Conservation (phyloP, 176 grass and related monocot species). For the Rhipidocladum racemiflorum region DNA sequence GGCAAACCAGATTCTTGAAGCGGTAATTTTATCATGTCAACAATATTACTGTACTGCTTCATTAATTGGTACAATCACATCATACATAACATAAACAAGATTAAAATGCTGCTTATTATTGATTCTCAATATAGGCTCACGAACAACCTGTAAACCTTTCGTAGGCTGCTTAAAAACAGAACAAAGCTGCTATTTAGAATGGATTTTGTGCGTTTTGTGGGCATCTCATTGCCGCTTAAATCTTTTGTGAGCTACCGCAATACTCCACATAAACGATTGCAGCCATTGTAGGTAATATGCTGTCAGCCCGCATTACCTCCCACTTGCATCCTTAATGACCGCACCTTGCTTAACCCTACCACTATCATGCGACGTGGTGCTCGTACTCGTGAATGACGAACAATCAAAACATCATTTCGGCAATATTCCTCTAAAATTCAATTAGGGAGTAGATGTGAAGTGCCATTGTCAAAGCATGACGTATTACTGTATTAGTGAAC, state of each 20-base stretch:
- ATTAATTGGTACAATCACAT: background rate
- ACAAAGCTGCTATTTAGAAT: too few species aligned
- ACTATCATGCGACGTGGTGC: background rate
- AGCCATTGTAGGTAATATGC: too few species aligned
- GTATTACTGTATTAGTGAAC: background rate
- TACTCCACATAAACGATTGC: too few species aligned
- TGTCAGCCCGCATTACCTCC: too few species aligned
- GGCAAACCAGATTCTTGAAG: conserved; percentile 20
- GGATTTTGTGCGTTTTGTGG: too few species aligned
- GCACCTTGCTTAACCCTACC: background rate
- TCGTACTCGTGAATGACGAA: background rate
- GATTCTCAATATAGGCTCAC: too few species aligned
- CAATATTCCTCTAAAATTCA: background rate
- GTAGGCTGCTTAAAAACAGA: too few species aligned
- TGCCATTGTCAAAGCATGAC: background rate
- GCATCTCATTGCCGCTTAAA: too few species aligned
- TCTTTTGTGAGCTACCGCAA: too few species aligned
- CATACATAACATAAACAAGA: background rate
- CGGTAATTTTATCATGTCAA: background rate
- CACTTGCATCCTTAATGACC: too few species aligned
- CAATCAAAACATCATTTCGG: background rate
- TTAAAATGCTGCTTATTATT: background rate
- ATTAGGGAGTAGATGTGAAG: background rate
- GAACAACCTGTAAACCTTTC: too few species aligned
- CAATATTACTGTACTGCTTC: background rate